Evolutionary conservation across 352 stramenopile genomes (phyloP), one percentile per base, ranked within the genome.

Genomic region (Globisporangium camurandrum): DNA sequence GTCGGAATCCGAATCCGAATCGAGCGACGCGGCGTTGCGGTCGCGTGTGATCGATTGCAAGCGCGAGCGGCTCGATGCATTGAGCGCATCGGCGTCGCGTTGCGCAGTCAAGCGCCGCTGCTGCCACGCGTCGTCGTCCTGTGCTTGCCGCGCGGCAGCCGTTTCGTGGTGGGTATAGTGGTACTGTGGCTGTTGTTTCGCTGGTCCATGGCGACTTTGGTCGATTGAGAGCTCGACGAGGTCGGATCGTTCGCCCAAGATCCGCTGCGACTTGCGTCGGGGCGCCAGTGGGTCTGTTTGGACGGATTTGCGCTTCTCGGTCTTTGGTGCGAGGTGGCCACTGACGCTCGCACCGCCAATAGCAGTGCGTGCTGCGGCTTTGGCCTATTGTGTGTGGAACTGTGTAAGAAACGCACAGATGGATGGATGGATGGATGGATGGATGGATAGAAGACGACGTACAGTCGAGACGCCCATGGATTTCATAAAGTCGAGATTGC

Each of bases 401-500:
- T 24, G 41, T n/a, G 3, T 34, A 34, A 12, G 30, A 12, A 34
- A n/a, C n/a, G n/a, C n/a, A n/a, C n/a, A n/a, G n/a, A n/a, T n/a
- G n/a, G n/a, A n/a, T n/a, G n/a, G n/a, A 23, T 20, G 7, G 17
- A 22, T 43, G 22, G 36, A 22, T 7, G 8, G n/a, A 12, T 33
- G 20, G 23, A 7, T 10, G 11, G 10, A 23, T 8, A 3, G 16
- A n/a, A 26, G 23, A 9, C 19, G 20, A 61, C 57, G 24, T 31
- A 81, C 69, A 19, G 75, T 88, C 7, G 76, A 84, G 23, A 93
- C 72, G 11, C 83, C 83, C 70, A 94, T 89, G 38, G 76, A 71
- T 46, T 71, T 66, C 80, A 94, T 89, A 52, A 92, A 88, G 24
- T 84, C 69, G 46, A 91, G 47, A 54, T 94, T 92, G 27, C 83